Evolutionary conservation across 495 filamentous ascomycete species (phyloP), one percentile per base, ranked within the genome.

Genomic region (Penicillium longicatenatum): DNA sequence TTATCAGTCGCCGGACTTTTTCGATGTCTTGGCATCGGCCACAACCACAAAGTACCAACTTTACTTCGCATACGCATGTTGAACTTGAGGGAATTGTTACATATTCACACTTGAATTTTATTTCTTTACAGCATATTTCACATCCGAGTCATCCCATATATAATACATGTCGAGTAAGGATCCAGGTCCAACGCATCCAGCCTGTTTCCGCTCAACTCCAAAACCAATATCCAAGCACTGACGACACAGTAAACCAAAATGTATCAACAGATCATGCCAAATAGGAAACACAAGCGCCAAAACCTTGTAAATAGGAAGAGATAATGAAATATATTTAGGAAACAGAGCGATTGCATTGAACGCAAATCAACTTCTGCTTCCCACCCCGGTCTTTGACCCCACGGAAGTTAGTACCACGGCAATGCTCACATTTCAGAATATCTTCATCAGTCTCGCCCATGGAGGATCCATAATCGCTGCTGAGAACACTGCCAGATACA

Each of bases 301-400:
- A 0, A 4, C 17, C 37, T 39, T 39, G 37, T 7, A 35, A 17
- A 16, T n/a, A 3, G 14, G 17, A 39, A 35, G 16, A 39, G 17
- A 39, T 0, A 35, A 12, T 10, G 43, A 57, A 33, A 39, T 21
- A 26, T 1, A 39, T 39, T 56, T 49, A 68, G 54, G 55, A 33
- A 54, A 69, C 48, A 49, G 73, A 61, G 21, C 59, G 70, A 51
- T 68, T 68, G 70, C 83, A 86, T 14, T 65, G 73, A 41, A 73
- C 75, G 66, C 84, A 86, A 29, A 82, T 79, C 64, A 86, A 63
- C 31, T 68, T 74, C 68, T 78, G 76, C 58, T 75, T 75, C 50
- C 79, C 77, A 52, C 67, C 71, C 29, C 75, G 69, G 9, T 61
- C 73, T 48, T 76, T 76, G 47, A 70, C 80, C 22, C 78, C 81